Percentiles rank a stretch among this genome's conserved stretches.
phyloP scores from a whole-genome alignment of 257 asterid genomes.

The Misopates orontium region DNA sequence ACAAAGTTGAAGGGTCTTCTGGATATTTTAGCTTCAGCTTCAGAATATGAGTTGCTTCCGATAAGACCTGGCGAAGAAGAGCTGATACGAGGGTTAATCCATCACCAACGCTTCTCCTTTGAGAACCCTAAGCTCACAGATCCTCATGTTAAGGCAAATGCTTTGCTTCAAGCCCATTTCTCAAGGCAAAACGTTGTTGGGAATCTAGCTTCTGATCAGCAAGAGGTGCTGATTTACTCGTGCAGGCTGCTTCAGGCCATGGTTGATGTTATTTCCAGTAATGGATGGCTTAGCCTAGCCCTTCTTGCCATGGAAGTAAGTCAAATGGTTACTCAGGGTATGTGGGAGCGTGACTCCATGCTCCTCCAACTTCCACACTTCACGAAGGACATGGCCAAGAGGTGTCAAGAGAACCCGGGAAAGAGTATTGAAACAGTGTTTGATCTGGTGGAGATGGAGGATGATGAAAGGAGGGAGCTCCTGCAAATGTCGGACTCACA shows the following conservation, averaged over 20 bases:
- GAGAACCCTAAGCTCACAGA: slow-evolving; percentile 49
- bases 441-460: slow-evolving; percentile 62
- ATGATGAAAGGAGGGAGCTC: slow-evolving; percentile 55
- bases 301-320: slow-evolving; percentile 64
- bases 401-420: slow-evolving; percentile 51
- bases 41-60: slow-evolving; percentile 54
- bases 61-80: slow-evolving; percentile 67
- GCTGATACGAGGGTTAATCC: slow-evolving; percentile 44
- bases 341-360: slow-evolving; percentile 72
- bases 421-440: slow-evolving; percentile 47
- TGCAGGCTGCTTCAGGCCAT: slow-evolving; percentile 63
- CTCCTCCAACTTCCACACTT: slow-evolving; percentile 63
- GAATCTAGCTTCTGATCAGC: slow-evolving; percentile 57
- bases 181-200: slow-evolving; percentile 53
- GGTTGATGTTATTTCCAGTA: slow-evolving; percentile 71
- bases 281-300: slow-evolving; percentile 59
- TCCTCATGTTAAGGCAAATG: slow-evolving; percentile 59
- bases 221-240: slow-evolving; percentile 50
- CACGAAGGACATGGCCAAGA: slow-evolving; percentile 54
- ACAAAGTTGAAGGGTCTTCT: slow-evolving; percentile 59
- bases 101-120: slow-evolving; percentile 59
- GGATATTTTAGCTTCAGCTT: slow-evolving; percentile 57
- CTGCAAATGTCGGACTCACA: slow-evolving; percentile 54
- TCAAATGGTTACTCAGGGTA: slow-evolving; percentile 65
- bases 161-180: slow-evolving; percentile 58